Percentiles rank a stretch among this genome's conserved stretches.
Evolutionary conservation across 306 rosid species (phyloP).

Genomic region (Cicer judaicum): DNA sequence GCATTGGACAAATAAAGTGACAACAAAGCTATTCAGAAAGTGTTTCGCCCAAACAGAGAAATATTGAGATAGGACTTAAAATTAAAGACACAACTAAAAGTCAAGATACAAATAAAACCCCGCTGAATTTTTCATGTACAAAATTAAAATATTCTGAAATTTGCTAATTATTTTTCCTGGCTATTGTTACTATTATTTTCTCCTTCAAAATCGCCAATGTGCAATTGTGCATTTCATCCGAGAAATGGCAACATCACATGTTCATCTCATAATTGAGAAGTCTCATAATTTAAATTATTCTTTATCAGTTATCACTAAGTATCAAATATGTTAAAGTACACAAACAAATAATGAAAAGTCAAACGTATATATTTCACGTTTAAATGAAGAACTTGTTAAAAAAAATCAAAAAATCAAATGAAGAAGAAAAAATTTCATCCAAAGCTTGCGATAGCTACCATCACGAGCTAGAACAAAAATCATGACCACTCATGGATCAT

Average conservation of each 20-base stretch:
- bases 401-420: no score
- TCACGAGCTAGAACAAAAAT: slow-evolving; percentile 32
- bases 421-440: slow-evolving; percentile 27
- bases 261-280: slow-evolving; percentile 51
- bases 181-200: background rate
- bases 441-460: slow-evolving; percentile 18
- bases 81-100: slow-evolving; percentile 11
- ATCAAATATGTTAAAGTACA: slow-evolving; percentile 42
- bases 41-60: slow-evolving; percentile 15
- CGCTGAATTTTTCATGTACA: slow-evolving; percentile 40
- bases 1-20: slow-evolving; percentile 4
- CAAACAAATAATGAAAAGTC: slow-evolving; percentile 24
- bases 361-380: slow-evolving; percentile 5
- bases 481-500: slow-evolving; percentile 33
- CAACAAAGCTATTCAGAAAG: background rate
- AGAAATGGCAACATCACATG: slow-evolving; percentile 48
- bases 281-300: slow-evolving; percentile 49
- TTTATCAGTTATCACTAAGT: slow-evolving; percentile 10
- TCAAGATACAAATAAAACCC: slow-evolving; percentile 26
- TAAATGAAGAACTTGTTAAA: background rate
- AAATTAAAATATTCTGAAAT: slow-evolving; percentile 38
- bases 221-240: slow-evolving; percentile 32
- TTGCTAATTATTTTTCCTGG: background rate
- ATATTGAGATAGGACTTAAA: slow-evolving; percentile 3
- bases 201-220: slow-evolving; percentile 42